Percentiles rank a stretch among this genome's conserved stretches.
Conservation (phyloP, 2,329 filamentous ascomycete genomes). For the Apiospora arundinis region DNA sequence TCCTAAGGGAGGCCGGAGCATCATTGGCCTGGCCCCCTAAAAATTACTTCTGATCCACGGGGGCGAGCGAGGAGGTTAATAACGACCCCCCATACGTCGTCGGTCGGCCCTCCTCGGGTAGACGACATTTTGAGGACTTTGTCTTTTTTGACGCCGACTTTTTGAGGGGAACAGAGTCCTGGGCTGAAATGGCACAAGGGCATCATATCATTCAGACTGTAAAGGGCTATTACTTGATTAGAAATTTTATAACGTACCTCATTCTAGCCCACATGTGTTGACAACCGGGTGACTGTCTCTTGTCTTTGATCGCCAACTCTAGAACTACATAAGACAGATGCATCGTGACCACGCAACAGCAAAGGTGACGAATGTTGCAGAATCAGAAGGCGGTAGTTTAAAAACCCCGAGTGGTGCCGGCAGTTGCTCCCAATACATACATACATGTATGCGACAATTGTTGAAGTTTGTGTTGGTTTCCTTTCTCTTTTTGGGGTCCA, state of each 20-base stretch:
- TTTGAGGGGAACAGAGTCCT: background rate
- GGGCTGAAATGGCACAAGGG: background rate
- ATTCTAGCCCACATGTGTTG: background rate
- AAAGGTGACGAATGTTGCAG: background rate
- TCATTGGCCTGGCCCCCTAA: background rate
- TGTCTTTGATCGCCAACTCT: no score
- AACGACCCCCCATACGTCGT: no score
- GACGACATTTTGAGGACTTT: background rate
- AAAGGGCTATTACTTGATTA: background rate
- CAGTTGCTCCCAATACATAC: no score
- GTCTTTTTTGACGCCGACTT: no score
- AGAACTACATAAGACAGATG: no score
- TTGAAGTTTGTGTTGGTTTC: no score
- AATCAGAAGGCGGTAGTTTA: background rate
- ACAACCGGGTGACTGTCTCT: background rate
- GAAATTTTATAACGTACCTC: background rate
- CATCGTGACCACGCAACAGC: background rate
- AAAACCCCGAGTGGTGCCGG: no score
- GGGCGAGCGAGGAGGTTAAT: background rate
- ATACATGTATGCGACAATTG: no score
- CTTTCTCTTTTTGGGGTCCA: background rate
- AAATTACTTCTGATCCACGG: background rate
- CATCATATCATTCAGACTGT: background rate
- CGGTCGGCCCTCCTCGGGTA: background rate
- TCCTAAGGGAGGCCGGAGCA: background rate